Evolutionary conservation across 2,329 filamentous ascomycete species (phyloP).

Genomic region (Chaetomium olivaceum): DNA sequence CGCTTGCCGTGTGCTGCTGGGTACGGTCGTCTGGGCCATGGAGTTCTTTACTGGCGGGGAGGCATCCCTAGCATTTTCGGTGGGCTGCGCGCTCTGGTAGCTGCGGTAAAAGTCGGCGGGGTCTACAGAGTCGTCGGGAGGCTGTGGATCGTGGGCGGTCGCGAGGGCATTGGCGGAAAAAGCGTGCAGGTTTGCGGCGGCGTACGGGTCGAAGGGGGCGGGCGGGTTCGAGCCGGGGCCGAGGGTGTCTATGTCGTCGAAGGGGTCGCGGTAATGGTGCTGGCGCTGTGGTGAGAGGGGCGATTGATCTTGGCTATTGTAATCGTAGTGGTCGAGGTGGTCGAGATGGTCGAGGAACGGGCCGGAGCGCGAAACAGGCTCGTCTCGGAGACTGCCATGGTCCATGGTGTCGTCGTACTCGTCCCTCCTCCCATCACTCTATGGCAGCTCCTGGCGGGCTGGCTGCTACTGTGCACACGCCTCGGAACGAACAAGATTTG

Average conservation of each 20-base stretch:
- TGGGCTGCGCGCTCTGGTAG: slow-evolving; percentile 45
- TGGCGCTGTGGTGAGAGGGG: slow-evolving; percentile 15
- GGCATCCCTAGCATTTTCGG: slow-evolving; percentile 30
- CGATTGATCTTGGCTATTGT: slow-evolving; percentile 7
- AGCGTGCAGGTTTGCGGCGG: slow-evolving; percentile 42
- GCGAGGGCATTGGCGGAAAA: slow-evolving; percentile 36
- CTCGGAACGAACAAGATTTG: slow-evolving; percentile 43
- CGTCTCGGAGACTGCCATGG: slow-evolving; percentile 32
- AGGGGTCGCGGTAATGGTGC: slow-evolving; percentile 19
- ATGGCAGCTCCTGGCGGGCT: slow-evolving; percentile 15
- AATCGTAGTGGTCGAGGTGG: slow-evolving; percentile 2
- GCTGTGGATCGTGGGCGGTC: background rate
- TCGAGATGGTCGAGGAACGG: slow-evolving; percentile 26
- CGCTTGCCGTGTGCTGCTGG: slow-evolving; percentile 43
- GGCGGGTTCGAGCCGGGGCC: slow-evolving; percentile 39
- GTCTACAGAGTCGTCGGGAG: slow-evolving; percentile 45
- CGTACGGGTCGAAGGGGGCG: slow-evolving; percentile 38
- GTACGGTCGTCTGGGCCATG: slow-evolving; percentile 43
- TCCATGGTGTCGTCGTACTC: slow-evolving; percentile 31
- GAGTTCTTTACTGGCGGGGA: slow-evolving; percentile 36
- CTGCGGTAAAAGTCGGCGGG: slow-evolving; percentile 59
- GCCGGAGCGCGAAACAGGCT: slow-evolving; percentile 32
- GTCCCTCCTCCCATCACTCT: slow-evolving; percentile 29
- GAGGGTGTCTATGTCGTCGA: slow-evolving; percentile 13
- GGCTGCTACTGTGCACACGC: slow-evolving; percentile 20